Conservation (phyloP, 2,329 filamentous ascomycete genomes). For the Diplodia sapinea region DNA sequence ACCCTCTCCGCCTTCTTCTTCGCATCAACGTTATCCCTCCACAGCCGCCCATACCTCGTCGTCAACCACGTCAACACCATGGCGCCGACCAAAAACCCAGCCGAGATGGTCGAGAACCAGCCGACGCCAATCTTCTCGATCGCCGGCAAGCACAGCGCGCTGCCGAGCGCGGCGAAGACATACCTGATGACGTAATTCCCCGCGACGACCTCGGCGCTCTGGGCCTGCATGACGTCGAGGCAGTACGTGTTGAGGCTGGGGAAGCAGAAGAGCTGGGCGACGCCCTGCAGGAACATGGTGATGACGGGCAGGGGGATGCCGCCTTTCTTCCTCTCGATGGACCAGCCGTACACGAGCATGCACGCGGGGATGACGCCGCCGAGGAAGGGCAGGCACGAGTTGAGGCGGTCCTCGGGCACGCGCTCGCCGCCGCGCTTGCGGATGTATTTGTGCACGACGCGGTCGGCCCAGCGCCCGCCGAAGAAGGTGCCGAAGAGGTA, state of each 20-base stretch:
- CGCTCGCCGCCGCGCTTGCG: slow-evolving; percentile 62
- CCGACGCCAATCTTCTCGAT: slow-evolving; percentile 78
- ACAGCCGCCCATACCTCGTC: slow-evolving; percentile 57
- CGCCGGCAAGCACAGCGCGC: slow-evolving; percentile 74
- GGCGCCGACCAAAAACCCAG: slow-evolving; percentile 59
- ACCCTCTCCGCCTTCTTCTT: slow-evolving; percentile 51
- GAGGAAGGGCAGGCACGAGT: slow-evolving; percentile 60
- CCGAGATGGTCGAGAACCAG: slow-evolving; percentile 77
- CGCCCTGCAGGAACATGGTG: slow-evolving; percentile 75
- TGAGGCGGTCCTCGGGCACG: slow-evolving; percentile 71
- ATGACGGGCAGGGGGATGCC: slow-evolving; percentile 69
- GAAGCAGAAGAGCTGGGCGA: slow-evolving; percentile 77
- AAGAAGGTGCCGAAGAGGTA: slow-evolving; percentile 73
- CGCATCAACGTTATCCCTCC: slow-evolving; percentile 62
- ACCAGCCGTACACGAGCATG: slow-evolving; percentile 74
- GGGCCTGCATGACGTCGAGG: slow-evolving; percentile 77
- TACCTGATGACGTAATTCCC: slow-evolving; percentile 83
- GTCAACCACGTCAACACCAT: slow-evolving; percentile 56
- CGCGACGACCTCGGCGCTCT: slow-evolving; percentile 75
- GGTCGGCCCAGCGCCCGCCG: slow-evolving; percentile 74
- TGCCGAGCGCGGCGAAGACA: slow-evolving; percentile 72
- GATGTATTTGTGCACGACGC: slow-evolving; percentile 69
- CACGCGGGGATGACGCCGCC: slow-evolving; percentile 64
- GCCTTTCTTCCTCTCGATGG: slow-evolving; percentile 60
- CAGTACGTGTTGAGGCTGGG: slow-evolving; percentile 80